Evolutionary conservation across 192 early-diverging fungal species (phyloP), one percentile per base, ranked within the genome.

Genomic region (Tieghemiomyces parasiticus): DNA sequence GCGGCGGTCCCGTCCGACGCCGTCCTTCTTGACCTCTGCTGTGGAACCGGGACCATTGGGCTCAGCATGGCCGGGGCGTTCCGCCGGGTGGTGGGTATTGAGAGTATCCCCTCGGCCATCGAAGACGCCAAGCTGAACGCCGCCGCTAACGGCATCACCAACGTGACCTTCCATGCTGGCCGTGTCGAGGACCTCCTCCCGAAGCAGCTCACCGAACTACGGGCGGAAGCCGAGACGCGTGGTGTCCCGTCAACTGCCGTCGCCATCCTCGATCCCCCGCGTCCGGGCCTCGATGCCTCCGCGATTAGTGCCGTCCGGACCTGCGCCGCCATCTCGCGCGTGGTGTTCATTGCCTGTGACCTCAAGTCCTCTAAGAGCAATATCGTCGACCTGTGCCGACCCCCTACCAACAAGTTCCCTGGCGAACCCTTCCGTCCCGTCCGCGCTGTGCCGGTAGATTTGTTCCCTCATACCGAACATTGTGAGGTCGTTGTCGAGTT

Each of bases 1-100:
- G 59, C 32, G 38, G 59, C 64, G 35, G 26, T 60, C 8, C 59
- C 28, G 8, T 67, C 67, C 35, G 64, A 64, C 12, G 61, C 78
- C 6, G 70, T 82, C 22, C 61, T 82, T 13, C 67, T 89, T 26
- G 86, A 90, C 67, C 64, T 90, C 25, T 90, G 88, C 66, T 90
- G 88, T 72, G 88, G 88, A 14, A 90, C 86, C 20, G 88, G 88
- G 29, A 90, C 88, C 14, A 90, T 90, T 60, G 88, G 88, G 26
- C 74, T 90, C 45, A 77, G 78, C 12, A 78, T 90, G 79, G 81
- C 86, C 3, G 65, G 70, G 46, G 63, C 65, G 2, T 61, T 52
- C 24, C 35, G 44, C 33, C 66, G 69, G 33, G 84, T 90, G 16
- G 66, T 89, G 68, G 88, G 86, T 20, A 72, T 89, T 32, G 88